Percentiles rank a stretch among this genome's conserved stretches.
Conservation (phyloP, 371 early-diverging fungal species). For the Dinochytrium kinnereticum region DNA sequence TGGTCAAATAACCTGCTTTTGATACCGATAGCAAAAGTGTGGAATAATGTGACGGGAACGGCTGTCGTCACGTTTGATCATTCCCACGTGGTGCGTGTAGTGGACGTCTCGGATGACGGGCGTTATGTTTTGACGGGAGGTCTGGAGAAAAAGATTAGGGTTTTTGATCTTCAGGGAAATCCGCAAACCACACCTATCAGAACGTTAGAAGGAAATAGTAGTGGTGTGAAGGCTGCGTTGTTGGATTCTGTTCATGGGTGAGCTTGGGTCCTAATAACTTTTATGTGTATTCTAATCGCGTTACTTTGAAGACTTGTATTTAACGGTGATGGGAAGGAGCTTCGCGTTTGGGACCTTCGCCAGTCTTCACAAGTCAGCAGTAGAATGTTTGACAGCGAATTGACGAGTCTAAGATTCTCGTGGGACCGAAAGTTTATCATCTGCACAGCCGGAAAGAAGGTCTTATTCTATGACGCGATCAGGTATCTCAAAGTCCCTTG, state of each 20-base stretch:
- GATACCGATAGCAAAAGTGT: slow-evolving; percentile 65
- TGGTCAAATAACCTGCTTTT: too few relatives aligned
- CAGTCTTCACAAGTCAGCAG: slow-evolving; percentile 63
- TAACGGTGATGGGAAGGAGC: slow-evolving; percentile 46
- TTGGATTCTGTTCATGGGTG: slow-evolving; percentile 65
- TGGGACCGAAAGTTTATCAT: slow-evolving; percentile 70
- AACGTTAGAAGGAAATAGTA: slow-evolving; percentile 62
- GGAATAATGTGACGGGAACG: slow-evolving; percentile 80
- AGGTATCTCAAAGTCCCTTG: slow-evolving; percentile 53
- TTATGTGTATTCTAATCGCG: not conserved
- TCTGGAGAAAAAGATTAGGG: slow-evolving; percentile 74
- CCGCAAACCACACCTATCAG: slow-evolving; percentile 42
- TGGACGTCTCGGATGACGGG: slow-evolving; percentile 73
- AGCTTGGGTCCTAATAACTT: slow-evolving; percentile 8
- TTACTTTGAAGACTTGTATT: slow-evolving; percentile 38
- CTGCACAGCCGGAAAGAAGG: slow-evolving; percentile 75
- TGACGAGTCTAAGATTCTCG: slow-evolving; percentile 74
- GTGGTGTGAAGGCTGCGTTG: slow-evolving; percentile 71
- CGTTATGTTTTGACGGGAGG: slow-evolving; percentile 80
- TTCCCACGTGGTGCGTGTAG: slow-evolving; percentile 80
- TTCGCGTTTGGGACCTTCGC: slow-evolving; percentile 76
- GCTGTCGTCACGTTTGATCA: slow-evolving; percentile 73
- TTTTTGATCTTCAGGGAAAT: slow-evolving; percentile 75
- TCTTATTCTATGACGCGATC: slow-evolving; percentile 74
- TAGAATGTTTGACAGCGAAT: slow-evolving; percentile 63